Conservation (phyloP, 495 filamentous ascomycete species). For the Penicillium simplicissimum region DNA sequence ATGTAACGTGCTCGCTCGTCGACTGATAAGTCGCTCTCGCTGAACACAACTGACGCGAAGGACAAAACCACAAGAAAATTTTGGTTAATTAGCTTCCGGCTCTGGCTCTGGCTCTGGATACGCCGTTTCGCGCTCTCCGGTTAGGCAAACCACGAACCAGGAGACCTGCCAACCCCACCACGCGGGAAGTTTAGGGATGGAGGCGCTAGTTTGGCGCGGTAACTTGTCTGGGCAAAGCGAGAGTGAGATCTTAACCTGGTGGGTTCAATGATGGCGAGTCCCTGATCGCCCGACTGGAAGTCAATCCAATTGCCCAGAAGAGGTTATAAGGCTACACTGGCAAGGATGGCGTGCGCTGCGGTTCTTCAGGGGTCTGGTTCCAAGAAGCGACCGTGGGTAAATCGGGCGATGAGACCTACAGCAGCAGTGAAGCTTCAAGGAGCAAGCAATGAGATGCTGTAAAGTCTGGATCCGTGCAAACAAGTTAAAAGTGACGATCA, state of each 20-base stretch:
- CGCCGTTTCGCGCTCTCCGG: conserved; percentile 15
- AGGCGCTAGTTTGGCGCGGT: conserved; percentile 1
- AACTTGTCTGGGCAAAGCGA: neutral
- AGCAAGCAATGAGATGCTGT: neutral
- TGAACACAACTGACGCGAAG: neutral
- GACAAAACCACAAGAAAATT: conserved; percentile 6
- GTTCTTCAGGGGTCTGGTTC: neutral
- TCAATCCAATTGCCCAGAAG: neutral
- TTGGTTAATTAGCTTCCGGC: conserved; percentile 4
- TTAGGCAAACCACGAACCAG: neutral
- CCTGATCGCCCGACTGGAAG: neutral
- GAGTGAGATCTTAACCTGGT: neutral
- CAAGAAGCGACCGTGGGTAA: neutral
- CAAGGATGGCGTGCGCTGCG: neutral
- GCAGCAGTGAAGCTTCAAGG: neutral
- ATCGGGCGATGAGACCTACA: neutral
- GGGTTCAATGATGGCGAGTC: neutral
- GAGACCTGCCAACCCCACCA: conserved; percentile 13
- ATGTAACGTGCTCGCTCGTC: neutral
- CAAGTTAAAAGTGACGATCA: neutral
- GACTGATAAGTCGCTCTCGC: neutral
- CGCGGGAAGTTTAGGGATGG: conserved; percentile 23
- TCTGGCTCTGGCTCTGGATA: conserved; percentile 9
- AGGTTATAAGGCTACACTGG: neutral
- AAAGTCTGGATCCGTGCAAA: neutral